phyloP scores from a whole-genome alignment of 2,329 filamentous ascomycete genomes.

The Cryphonectria naterciae region DNA sequence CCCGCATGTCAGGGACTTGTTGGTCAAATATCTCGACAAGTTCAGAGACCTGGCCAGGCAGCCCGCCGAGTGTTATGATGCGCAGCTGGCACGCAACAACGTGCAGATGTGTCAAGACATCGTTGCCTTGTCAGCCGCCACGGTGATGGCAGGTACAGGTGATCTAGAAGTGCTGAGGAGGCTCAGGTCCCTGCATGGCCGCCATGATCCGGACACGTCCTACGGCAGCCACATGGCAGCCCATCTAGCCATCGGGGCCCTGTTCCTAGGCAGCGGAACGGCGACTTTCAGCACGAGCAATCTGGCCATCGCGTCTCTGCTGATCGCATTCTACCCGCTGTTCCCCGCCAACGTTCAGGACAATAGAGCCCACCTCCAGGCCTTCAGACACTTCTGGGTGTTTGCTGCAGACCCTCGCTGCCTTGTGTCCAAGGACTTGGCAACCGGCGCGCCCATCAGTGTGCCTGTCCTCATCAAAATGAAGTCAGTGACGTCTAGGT shows the following conservation, averaged over 20 bases:
- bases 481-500: slow-evolving; percentile 42
- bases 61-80: slow-evolving; percentile 69
- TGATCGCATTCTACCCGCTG: slow-evolving; percentile 92
- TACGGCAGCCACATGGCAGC: slow-evolving; percentile 94
- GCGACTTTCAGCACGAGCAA: slow-evolving; percentile 90
- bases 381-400: slow-evolving; percentile 97
- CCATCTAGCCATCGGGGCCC: slow-evolving; percentile 85
- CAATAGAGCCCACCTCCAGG: slow-evolving; percentile 92
- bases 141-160: slow-evolving; percentile 95
- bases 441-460: slow-evolving; percentile 78
- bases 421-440: slow-evolving; percentile 83
- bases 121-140: slow-evolving; percentile 78
- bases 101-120: slow-evolving; percentile 91
- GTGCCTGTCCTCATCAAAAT: slow-evolving; percentile 72
- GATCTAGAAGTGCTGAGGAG: slow-evolving; percentile 85
- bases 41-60: slow-evolving; percentile 78
- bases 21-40: slow-evolving; percentile 83
- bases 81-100: slow-evolving; percentile 79
- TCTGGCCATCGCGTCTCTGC: slow-evolving; percentile 80
- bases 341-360: slow-evolving; percentile 90
- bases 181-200: slow-evolving; percentile 84
- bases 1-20: slow-evolving; percentile 72
- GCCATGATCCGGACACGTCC: slow-evolving; percentile 79
- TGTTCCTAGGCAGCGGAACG: slow-evolving; percentile 92
- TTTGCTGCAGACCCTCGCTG: slow-evolving; percentile 89